Conservation (phyloP, 2,329 filamentous ascomycete genomes). For the Aplosporella prunicola region DNA sequence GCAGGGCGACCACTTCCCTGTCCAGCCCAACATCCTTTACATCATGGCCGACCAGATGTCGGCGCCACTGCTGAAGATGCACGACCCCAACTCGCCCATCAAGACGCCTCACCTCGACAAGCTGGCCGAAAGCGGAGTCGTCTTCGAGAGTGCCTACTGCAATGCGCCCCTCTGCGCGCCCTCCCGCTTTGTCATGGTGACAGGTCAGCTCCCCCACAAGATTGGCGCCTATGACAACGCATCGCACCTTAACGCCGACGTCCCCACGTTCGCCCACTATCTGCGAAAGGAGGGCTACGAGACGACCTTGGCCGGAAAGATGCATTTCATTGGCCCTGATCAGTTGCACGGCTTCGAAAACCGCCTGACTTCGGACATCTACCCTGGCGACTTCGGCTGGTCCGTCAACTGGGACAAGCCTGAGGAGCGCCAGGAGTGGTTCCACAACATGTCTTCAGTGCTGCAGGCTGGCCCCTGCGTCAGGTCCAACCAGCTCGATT, state of each 20-base stretch:
- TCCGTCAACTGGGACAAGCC: slow-evolving; percentile 93
- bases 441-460: slow-evolving; percentile 87
- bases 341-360: slow-evolving; percentile 92
- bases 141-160: slow-evolving; percentile 92
- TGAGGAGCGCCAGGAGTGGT: slow-evolving; percentile 78
- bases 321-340: slow-evolving; percentile 88
- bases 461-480: slow-evolving; percentile 82
- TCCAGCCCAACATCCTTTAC: slow-evolving; percentile 70
- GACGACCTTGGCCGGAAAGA: slow-evolving; percentile 85
- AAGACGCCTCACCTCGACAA: slow-evolving; percentile 84
- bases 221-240: slow-evolving; percentile 92
- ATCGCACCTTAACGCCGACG: slow-evolving; percentile 69
- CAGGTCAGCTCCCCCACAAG: slow-evolving; percentile 80
- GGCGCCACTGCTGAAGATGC: slow-evolving; percentile 82
- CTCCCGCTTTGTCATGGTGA: slow-evolving; percentile 90
- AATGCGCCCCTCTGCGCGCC: slow-evolving; percentile 88
- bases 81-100: slow-evolving; percentile 81
- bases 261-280: slow-evolving; percentile 89
- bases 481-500: slow-evolving; percentile 89
- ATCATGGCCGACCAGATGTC: slow-evolving; percentile 97
- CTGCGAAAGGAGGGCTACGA: slow-evolving; percentile 77
- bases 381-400: slow-evolving; percentile 91
- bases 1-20: slow-evolving; percentile 16
- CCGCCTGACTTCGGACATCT: slow-evolving; percentile 88
- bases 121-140: slow-evolving; percentile 70